Base-by-base conservation (phyloP, 495 filamentous ascomycete species). In the Penicillium chermesinum region DNA sequence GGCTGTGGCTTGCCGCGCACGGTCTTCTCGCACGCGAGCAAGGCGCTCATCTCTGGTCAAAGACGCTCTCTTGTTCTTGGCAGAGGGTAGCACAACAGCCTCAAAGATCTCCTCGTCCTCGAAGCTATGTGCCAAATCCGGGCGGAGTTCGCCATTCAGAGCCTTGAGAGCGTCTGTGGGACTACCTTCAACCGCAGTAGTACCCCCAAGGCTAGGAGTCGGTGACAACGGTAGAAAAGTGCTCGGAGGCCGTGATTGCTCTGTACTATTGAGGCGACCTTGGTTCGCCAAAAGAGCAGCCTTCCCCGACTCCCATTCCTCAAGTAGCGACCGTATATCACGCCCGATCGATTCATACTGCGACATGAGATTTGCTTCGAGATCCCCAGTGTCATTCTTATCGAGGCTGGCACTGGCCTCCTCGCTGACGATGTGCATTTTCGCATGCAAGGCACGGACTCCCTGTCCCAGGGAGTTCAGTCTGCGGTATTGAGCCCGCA, bases 281-380 rank as follows among this genome's bases (percentile, higher is more conserved):
- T 93, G 82, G 47, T 82, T 88, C 35, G 77, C 79, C 32, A 85
- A 76, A 38, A 98, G 61, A 6, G 86, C 83, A 3, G 81, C 73
- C 58, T 85, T 91, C 7, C 91, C 91, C 21, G 84, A 72, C 63
- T 96, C 89, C 93, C 93, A 98, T 53, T 94, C 90, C 49, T 90
- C 83, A 52, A 91, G 82, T 37, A 98, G 73, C 35, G 78, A 79
- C 59, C 82, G 82, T 27, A 98, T 78, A 62, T 98, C 93, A 37
- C 80, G 74, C 6, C 93, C 93, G 52, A 98, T 91, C 14, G 89
- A 90, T 19, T 98, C 93, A 63, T 97, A 97, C 59, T 96, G 93
- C 20, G 83, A 66, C 67, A 94, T 83, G 19, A 97, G 79, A 44
- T 78, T 82, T 2, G 80, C 72, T 8, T 87, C 88, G 27, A 94